Evolutionary conservation across 2,329 filamentous ascomycete genomes (phyloP).

Genomic region (Calonectria hongkongensis): DNA sequence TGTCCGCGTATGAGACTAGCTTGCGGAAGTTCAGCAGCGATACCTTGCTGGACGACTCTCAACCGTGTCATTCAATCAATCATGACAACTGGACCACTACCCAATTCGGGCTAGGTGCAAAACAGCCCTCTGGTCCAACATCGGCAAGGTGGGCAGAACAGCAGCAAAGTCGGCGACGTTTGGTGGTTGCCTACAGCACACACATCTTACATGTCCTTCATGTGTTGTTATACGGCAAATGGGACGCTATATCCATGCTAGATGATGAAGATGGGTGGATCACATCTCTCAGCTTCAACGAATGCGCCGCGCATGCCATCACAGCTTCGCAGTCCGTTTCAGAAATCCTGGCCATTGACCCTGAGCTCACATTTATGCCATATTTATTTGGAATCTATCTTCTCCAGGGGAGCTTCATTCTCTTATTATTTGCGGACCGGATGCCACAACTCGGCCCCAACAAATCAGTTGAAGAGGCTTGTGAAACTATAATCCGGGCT

Average conservation of each 20-base stretch:
- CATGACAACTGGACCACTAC: not conserved
- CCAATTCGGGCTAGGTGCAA: not conserved
- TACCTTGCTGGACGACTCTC: not conserved
- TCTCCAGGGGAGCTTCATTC: slow-evolving; percentile 69
- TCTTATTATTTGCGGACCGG: slow-evolving; percentile 69
- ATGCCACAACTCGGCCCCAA: slow-evolving; percentile 68
- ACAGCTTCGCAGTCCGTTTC: slow-evolving; percentile 67
- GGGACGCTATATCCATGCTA: slow-evolving; percentile 69
- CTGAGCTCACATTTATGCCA: slow-evolving; percentile 71
- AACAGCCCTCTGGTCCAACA: not conserved
- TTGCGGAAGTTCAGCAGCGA: not conserved
- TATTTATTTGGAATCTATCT: slow-evolving; percentile 72
- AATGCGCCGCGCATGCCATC: slow-evolving; percentile 68
- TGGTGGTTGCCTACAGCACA: slow-evolving; percentile 68
- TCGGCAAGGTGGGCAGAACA: not conserved
- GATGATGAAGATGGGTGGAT: slow-evolving; percentile 70
- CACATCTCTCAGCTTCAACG: slow-evolving; percentile 65
- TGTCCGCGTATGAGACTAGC: slow-evolving; percentile 63
- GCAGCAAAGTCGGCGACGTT: slow-evolving; percentile 55
- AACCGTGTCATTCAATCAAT: not conserved
- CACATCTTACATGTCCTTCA: slow-evolving; percentile 69
- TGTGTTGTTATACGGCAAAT: slow-evolving; percentile 69
- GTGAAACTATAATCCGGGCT: slow-evolving; percentile 69
- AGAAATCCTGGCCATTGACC: slow-evolving; percentile 67
- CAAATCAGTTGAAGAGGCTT: slow-evolving; percentile 67